Conservation (phyloP, 2,329 filamentous ascomycete species). For the Parastagonospora avenae region DNA sequence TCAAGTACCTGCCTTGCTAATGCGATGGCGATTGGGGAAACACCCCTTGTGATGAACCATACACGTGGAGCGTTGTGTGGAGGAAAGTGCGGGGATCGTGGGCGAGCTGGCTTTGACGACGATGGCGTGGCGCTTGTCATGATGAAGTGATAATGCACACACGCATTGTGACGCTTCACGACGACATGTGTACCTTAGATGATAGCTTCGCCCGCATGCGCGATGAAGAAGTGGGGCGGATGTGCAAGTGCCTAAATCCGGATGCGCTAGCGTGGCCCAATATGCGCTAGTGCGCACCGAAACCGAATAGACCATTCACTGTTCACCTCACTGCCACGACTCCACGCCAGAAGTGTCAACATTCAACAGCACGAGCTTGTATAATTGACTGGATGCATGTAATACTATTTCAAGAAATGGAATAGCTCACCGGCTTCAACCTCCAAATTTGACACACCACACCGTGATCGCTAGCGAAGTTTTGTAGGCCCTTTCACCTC, state of each 20-base stretch:
- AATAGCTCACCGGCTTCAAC: no score
- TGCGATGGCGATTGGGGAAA: conserved; percentile 83
- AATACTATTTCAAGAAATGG: no score
- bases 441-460: neutral
- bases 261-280: conserved; percentile 8
- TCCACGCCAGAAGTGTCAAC: conserved; percentile 3
- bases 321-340: conserved; percentile 8
- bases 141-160: neutral
- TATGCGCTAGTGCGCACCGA: conserved; percentile 19
- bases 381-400: no score
- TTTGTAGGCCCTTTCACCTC: neutral
- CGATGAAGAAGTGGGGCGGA: conserved; percentile 16
- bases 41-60: conserved; percentile 89
- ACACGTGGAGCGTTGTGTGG: conserved; percentile 73
- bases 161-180: neutral
- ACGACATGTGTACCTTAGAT: neutral
- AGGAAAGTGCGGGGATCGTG: conserved; percentile 59
- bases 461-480: neutral
- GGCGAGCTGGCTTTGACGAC: conserved; percentile 39
- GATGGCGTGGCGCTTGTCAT: conserved; percentile 20
- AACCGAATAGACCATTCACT: conserved; percentile 16
- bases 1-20: conserved; percentile 79
- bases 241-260: conserved; percentile 16
- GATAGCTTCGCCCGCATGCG: neutral
- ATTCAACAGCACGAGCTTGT: neutral